phyloP scores from a whole-genome alignment of 306 rosid genomes.

The apple (Malus domestica) region ASM211411v1 NC_041805.1:2589001-2589500 shows the following conservation, averaged over 20 bases:
- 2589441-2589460: background rate
- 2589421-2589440: background rate
- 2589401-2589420: background rate
- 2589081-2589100: no score
- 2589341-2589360: slow-evolving; percentile 5
- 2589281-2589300: background rate
- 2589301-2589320: background rate
- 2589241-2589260: background rate
- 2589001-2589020: background rate
- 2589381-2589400: background rate
- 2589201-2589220: no score
- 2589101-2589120: no score
- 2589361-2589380: slow-evolving; percentile 7
- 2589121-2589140: no score
- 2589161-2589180: no score
- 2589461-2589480: background rate
- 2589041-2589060: no score
- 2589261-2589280: background rate
- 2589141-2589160: no score
- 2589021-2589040: no score
- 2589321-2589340: background rate
- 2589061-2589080: no score
- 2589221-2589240: background rate
- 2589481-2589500: background rate
- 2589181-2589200: no score